Conservation (phyloP, 1,139 yeast genomes). For the Geotrichum klebahnii region DNA sequence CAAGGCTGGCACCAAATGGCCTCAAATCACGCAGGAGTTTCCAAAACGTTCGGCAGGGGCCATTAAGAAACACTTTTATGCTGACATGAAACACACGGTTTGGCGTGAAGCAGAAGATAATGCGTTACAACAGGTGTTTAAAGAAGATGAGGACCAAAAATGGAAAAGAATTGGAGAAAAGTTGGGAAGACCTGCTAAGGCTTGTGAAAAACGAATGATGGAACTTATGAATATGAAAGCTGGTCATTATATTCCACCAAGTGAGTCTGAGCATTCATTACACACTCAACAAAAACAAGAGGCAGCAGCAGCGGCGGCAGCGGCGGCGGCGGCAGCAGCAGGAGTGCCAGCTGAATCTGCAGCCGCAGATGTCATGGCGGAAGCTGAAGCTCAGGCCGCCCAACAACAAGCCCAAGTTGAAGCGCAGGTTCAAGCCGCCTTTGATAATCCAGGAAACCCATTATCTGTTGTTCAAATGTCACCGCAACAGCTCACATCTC, state of each 20-base stretch:
- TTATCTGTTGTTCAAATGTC: not conserved
- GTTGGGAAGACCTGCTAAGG: constrained; percentile 33
- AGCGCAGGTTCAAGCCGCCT: not conserved
- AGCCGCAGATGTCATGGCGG: not conserved
- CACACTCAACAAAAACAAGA: constrained; percentile 17
- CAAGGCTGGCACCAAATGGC: constrained; percentile 36
- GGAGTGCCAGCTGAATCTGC: constrained; percentile 3
- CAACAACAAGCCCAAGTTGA: not conserved
- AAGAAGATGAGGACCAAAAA: constrained; percentile 33
- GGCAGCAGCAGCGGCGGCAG: constrained; percentile 15
- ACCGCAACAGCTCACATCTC: not conserved
- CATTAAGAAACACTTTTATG: constrained; percentile 36
- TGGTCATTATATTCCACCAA: constrained; percentile 20
- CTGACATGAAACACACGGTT: constrained; percentile 35
- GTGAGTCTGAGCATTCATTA: constrained; percentile 20
- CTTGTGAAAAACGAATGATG: constrained; percentile 33
- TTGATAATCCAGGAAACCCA: not conserved
- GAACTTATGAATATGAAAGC: constrained; percentile 18
- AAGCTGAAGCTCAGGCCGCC: not conserved
- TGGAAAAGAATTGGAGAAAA: constrained; percentile 35
- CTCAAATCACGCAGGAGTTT: constrained; percentile 32
- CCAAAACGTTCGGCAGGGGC: constrained; percentile 38
- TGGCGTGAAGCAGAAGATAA: constrained; percentile 35
- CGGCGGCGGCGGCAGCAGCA: constrained; percentile 8
- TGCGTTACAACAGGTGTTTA: constrained; percentile 28